Evolutionary conservation across 306 rosid species (phyloP).

Genomic region (Dicorynia guianensis): DNA sequence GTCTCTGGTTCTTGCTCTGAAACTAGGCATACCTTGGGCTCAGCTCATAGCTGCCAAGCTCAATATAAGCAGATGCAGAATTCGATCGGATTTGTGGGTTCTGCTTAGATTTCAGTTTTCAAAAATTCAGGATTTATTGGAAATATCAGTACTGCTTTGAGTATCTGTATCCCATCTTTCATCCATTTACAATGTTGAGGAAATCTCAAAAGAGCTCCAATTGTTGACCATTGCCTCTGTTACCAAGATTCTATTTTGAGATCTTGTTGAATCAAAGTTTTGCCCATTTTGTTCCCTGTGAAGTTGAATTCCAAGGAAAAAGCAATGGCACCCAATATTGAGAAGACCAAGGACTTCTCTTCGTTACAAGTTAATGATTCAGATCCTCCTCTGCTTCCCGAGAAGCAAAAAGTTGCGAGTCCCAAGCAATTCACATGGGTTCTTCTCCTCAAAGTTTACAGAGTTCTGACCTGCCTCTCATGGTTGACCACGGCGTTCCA

Average conservation of each 20-base stretch:
- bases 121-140: slow-evolving; percentile 34
- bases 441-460: slow-evolving; percentile 83
- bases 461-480: slow-evolving; percentile 66
- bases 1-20: slow-evolving; percentile 25
- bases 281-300: not conserved
- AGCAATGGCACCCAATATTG: slow-evolving; percentile 77
- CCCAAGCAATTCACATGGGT: slow-evolving; percentile 88
- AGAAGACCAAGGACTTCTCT: slow-evolving; percentile 60
- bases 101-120: slow-evolving; percentile 24
- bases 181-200: slow-evolving; percentile 17
- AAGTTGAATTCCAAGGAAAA: slow-evolving; percentile 19
- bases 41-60: not conserved
- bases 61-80: not conserved
- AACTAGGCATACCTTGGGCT: slow-evolving; percentile 4
- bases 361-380: slow-evolving; percentile 55
- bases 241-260: slow-evolving; percentile 30
- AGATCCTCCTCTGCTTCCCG: slow-evolving; percentile 63
- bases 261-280: slow-evolving; percentile 1
- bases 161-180: slow-evolving; percentile 17
- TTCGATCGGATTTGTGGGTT: slow-evolving; percentile 34
- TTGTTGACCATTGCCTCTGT: slow-evolving; percentile 20
- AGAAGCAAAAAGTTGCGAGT: slow-evolving; percentile 70
- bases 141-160: slow-evolving; percentile 6
- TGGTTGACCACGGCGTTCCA: slow-evolving; percentile 68
- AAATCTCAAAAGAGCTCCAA: slow-evolving; percentile 33